These are phyloP conservation scores for Arthrinium puccinioides DNA, from an alignment of 2,329 filamentous ascomycete species.

Conservation along the genomic window DNA sequence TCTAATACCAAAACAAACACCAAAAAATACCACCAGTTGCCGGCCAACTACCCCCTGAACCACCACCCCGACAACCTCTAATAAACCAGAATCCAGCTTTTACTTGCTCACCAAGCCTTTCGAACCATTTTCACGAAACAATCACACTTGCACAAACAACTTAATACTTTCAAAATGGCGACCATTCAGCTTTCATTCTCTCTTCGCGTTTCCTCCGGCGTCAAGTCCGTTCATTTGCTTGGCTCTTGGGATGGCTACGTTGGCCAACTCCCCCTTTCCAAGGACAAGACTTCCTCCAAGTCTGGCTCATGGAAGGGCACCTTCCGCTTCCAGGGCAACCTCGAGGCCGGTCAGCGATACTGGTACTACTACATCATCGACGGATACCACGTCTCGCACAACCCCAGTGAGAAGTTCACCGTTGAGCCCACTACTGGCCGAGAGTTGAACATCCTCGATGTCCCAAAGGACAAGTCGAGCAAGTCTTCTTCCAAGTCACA, in stretches of 20 bases:
- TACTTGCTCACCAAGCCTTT: conserved; percentile 43
- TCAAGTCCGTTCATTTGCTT: conserved; percentile 95
- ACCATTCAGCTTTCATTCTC: conserved; percentile 91
- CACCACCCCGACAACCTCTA: conserved; percentile 28
- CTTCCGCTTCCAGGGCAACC: conserved; percentile 89
- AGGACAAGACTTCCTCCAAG: conserved; percentile 77
- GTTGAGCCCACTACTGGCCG: conserved; percentile 95
- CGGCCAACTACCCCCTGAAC: conserved; percentile 41
- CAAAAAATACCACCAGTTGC: conserved; percentile 32
- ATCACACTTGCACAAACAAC: conserved; percentile 29
- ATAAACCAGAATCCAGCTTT: conserved; percentile 47
- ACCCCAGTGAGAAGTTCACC: conserved; percentile 82
- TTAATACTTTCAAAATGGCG: conserved; percentile 59
- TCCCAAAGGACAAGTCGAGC: conserved; percentile 50
- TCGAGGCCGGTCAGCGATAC: conserved; percentile 87
- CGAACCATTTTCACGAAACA: conserved; percentile 29
- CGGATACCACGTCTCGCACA: conserved; percentile 95
- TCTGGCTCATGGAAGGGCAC: conserved; percentile 90
- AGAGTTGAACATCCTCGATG: conserved; percentile 95
- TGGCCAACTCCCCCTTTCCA: conserved; percentile 88
- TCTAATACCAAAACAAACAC: conserved; percentile 27
- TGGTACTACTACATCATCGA: conserved; percentile 99
- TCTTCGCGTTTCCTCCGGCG: conserved; percentile 89
- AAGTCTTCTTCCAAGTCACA: conserved; percentile 39
- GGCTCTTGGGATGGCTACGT: conserved; percentile 98